Base-by-base conservation (phyloP, 2,329 filamentous ascomycete species). In the Cladosporium austrohemisphaericum region DNA sequence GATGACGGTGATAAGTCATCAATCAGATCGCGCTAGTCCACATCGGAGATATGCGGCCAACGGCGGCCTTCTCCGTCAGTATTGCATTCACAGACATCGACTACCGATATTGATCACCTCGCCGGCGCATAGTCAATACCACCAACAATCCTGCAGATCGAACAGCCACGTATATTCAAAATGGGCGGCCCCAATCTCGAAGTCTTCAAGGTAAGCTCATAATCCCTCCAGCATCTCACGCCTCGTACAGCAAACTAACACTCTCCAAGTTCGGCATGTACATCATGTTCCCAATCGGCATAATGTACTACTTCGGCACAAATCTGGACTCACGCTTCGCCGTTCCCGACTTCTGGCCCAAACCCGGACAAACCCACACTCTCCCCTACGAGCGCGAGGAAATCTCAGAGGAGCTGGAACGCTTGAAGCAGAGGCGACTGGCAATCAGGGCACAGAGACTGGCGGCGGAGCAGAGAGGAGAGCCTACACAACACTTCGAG, bases 241-340 rank as follows among this genome's bases (percentile, higher is more conserved):
- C 29, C 19, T 9, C 16, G 37, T n/a, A 23, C n/a, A 7, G 16
- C 19, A 31, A n/a, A 38, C 16, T 50, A 10, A 50, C 29, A 11
- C 13, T 40, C 23, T n/a, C 26, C 44, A 8, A 96, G 92, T 98
- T 98, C 70, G 91, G 92, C 75, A 88, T 94, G 80, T 98, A 98
- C 76, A 85, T 98, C 75, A 85, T 96, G 79, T 98, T 98, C 73
- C 93, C 93, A 14, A 97, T 98, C 64, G 90, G 88, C 61, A 91
- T 93, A 77, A 98, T 98, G 93, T 97, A 94, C 78, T 98, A 98
- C 76, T 98, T 97, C 71, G 93, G 93, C 67, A 95, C 91, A 50
- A 98, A 98, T 71, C 88, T 98, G 66, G 93, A 98, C 71, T 80
- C 85, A 58, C 85, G 89, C 56, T 98, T 98, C 76, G 74, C 80